A percentile compares a stretch with the other conserved stretches of the same genome.
phyloP scores from a whole-genome alignment of 176 grass and related monocot species.

The Typha latifolia region DNA sequence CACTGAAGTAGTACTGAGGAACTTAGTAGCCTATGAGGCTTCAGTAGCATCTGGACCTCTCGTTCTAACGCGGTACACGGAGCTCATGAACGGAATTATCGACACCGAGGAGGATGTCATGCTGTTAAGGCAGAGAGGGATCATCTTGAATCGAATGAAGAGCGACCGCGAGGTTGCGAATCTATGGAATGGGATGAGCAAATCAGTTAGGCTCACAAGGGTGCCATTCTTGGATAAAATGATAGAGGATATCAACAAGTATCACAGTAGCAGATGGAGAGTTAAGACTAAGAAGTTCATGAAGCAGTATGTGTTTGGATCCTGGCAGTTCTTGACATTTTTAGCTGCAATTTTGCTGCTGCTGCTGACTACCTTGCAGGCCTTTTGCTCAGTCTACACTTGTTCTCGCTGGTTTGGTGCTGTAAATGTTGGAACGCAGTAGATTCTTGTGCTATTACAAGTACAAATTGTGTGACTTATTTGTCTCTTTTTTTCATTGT shows the following conservation, averaged over 20 bases:
- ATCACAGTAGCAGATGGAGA: constrained; percentile 54
- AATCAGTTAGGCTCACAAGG: constrained; percentile 58
- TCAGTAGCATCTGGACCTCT: constrained; percentile 45
- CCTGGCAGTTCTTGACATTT: constrained; percentile 87
- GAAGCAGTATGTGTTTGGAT: constrained; percentile 76
- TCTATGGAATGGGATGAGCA: constrained; percentile 71
- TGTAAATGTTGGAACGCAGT: constrained; percentile 21
- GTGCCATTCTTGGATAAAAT: constrained; percentile 49
- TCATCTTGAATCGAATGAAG: constrained; percentile 80
- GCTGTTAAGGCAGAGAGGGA: constrained; percentile 39
- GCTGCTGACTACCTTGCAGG: constrained; percentile 65
- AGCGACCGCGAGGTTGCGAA: constrained; percentile 53
- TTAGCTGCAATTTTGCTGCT: constrained; percentile 64
- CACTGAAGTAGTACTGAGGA: constrained; percentile 59
- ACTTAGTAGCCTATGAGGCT: constrained; percentile 78
- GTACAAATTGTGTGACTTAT: background rate
- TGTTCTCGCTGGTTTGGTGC: constrained; percentile 73
- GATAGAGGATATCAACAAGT: constrained; percentile 63
- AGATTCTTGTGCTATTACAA: background rate
- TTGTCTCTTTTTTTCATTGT: background rate
- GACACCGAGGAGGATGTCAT: constrained; percentile 66
- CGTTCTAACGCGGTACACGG: constrained; percentile 61
- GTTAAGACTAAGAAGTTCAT: constrained; percentile 69
- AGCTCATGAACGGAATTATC: constrained; percentile 92
- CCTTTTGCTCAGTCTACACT: constrained; percentile 79